These are phyloP conservation scores for Alternaria sp. DNA, from an alignment of 2,329 filamentous ascomycete species.

Conservation along the genomic window DNA sequence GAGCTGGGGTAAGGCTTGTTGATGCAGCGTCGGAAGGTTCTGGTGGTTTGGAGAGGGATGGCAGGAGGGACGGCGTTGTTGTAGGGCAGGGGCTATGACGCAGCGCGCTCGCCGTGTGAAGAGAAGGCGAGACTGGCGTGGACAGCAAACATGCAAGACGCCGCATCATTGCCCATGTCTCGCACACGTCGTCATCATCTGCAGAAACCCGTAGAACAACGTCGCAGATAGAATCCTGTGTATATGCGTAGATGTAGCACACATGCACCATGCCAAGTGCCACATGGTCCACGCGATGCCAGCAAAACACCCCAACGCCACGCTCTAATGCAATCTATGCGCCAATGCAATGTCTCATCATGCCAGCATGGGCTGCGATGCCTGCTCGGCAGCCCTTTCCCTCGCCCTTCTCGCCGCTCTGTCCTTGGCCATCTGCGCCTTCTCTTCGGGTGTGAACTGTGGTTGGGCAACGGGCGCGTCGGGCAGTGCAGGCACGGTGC, in stretches of 20 bases:
- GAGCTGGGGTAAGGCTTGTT: background rate
- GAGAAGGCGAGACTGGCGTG: conserved; percentile 7
- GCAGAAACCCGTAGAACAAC: background rate
- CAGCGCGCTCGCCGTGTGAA: background rate
- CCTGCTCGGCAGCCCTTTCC: conserved; percentile 41
- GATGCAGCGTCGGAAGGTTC: background rate
- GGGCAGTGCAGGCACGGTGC: conserved; percentile 44
- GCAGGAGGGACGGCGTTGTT: background rate
- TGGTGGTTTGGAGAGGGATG: background rate
- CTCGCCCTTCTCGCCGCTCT: conserved; percentile 40
- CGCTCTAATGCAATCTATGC: conserved; percentile 39
- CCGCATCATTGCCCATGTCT: conserved; percentile 5
- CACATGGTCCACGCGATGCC: background rate
- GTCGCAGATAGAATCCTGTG: background rate
- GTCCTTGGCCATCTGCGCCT: conserved; percentile 39
- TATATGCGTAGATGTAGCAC: background rate
- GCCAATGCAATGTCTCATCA: conserved; percentile 19
- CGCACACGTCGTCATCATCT: conserved; percentile 27
- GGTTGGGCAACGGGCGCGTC: conserved; percentile 46
- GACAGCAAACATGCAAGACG: conserved; percentile 7
- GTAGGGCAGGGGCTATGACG: conserved; percentile 5
- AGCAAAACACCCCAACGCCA: conserved; percentile 37
- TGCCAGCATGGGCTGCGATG: conserved; percentile 47
- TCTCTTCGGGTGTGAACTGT: conserved; percentile 38
- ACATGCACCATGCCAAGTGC: conserved; percentile 2